phyloP scores from a whole-genome alignment of 306 rosid species.

The peach (Prunus persica) region Prunus_persica_NCBIv2 NC_034009.1:47238001-47238500 shows the following conservation, averaged over 20 bases:
- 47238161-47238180: not conserved
- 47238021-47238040: conserved; percentile 54
- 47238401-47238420: not conserved
- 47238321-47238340: not conserved
- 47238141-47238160: conserved; percentile 10
- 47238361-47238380: not conserved
- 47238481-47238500: not conserved
- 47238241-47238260: not conserved
- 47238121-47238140: conserved; percentile 36
- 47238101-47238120: conserved; percentile 35
- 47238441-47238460: not conserved
- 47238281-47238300: not conserved
- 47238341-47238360: not conserved
- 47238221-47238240: not conserved
- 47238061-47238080: conserved; percentile 41
- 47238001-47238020: conserved; percentile 58
- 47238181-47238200: not conserved
- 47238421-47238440: not conserved
- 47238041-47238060: conserved; percentile 49
- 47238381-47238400: not conserved
- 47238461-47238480: not conserved
- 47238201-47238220: not conserved
- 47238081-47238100: conserved; percentile 29
- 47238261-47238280: not conserved
- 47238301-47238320: not conserved